phyloP scores from a whole-genome alignment of 257 asterid genomes.

The Solanum bulbocastanum region DNA sequence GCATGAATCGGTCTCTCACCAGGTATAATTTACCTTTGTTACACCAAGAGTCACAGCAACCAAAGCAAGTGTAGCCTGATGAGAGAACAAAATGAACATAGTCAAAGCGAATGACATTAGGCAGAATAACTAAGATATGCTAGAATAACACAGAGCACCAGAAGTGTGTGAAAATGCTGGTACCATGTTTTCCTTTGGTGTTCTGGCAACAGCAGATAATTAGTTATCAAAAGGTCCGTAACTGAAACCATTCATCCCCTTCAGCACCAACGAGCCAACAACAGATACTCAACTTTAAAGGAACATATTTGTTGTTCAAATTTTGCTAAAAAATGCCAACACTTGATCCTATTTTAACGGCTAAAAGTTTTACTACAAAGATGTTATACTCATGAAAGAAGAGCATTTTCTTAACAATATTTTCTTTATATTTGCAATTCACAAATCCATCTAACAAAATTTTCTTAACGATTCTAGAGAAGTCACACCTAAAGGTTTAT shows the following conservation, averaged over 20 bases:
- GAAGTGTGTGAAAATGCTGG: background rate
- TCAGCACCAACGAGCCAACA: background rate
- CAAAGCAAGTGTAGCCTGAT: conserved; percentile 60
- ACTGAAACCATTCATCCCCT: background rate
- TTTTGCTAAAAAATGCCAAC: background rate
- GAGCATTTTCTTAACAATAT: background rate
- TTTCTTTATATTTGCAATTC: background rate
- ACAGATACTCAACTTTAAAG: background rate
- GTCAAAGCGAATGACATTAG: background rate
- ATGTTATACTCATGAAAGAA: background rate
- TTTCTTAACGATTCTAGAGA: background rate
- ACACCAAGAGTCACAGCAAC: conserved; percentile 64
- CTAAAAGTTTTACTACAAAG: background rate
- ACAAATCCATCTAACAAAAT: background rate
- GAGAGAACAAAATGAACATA: background rate
- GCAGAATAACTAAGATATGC: background rate
- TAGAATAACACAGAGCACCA: background rate
- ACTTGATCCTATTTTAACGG: background rate
- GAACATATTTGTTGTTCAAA: background rate
- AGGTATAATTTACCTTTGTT: conserved; percentile 36
- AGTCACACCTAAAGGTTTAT: background rate
- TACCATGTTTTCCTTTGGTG: background rate
- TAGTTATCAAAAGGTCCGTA: background rate
- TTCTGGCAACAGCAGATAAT: background rate
- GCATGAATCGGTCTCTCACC: conserved; percentile 30